Conservation (phyloP, 306 rosid genomes). For the Boehmeria nivea region DNA sequence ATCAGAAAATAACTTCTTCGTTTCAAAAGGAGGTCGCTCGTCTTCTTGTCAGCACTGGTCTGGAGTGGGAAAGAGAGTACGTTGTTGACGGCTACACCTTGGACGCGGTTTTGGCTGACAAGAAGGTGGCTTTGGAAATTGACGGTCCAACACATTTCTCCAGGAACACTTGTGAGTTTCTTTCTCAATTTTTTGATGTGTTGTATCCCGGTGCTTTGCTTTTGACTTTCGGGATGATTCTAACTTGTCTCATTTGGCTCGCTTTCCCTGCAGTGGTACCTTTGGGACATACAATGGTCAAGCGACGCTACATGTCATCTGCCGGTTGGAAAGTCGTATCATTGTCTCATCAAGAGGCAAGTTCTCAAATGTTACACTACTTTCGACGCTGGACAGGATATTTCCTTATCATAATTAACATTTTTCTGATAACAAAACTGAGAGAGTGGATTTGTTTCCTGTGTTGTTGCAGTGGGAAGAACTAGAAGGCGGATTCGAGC, state of each 20-base stretch:
- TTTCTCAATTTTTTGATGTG: slow-evolving; percentile 2
- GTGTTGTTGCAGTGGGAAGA: slow-evolving; percentile 73
- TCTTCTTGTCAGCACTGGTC: slow-evolving; percentile 77
- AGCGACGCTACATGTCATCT: slow-evolving; percentile 68
- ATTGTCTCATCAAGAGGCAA: slow-evolving; percentile 67
- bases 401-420: too few relatives aligned
- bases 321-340: slow-evolving; percentile 83
- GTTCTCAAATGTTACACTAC: slow-evolving; percentile 18
- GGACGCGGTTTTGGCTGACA: slow-evolving; percentile 73
- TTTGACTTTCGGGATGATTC: slow-evolving; percentile 9
- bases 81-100: slow-evolving; percentile 66
- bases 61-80: slow-evolving; percentile 71
- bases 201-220: slow-evolving; percentile 7
- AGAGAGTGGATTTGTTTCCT: slow-evolving; percentile 8
- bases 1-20: slow-evolving; percentile 60
- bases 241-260: slow-evolving; percentile 1
- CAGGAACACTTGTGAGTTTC: slow-evolving; percentile 70
- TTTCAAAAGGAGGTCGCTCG: slow-evolving; percentile 89
- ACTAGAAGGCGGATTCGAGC: slow-evolving; percentile 61
- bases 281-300: slow-evolving; percentile 78
- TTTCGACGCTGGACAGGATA: neutral
- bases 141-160: slow-evolving; percentile 99
- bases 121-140: slow-evolving; percentile 85
- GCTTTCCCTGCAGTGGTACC: slow-evolving; percentile 48
- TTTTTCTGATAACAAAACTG: too few relatives aligned